Base-by-base conservation (phyloP, 306 rosid genomes). In the Acacia confusa region DNA sequence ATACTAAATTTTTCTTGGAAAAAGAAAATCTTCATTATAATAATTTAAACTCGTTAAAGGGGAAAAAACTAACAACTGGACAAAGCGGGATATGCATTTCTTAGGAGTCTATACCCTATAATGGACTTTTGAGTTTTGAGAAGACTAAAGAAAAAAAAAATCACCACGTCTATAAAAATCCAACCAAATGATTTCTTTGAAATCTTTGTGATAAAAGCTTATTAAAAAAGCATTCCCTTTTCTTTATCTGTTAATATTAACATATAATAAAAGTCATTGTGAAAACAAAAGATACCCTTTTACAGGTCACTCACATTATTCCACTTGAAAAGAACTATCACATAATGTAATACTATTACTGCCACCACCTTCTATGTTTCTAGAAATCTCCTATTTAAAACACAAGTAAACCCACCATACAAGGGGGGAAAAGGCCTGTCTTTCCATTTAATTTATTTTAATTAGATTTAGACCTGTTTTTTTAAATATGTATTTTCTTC, bases 381-480 rank as follows among this genome's bases (percentile, higher is more conserved):
- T 75, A 75, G 84, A 79, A 65, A 57, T 50, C 78, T 60, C 81
- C 70, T 74, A 14, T 78, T 65, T 78, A 66, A 71, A 52, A 52
- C 9, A 52, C 4, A 15, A 48, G 19, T 2, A 14, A 14, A 14
- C 17, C 16, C 4, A 13, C 4, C 4, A 2, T 3, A 48, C 20
- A 48, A 2, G 7, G 9, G 3, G 19, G 4, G 19, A 4, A n/a
- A 52, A 5, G 1, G 12, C 13, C 61, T 20, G 2, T 8, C 9
- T 53, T 53, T 53, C 25, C 12, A 53, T 53, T n/a, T 53, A 53
- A 6, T 53, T 53, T 52, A 52, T 52, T 5, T 48, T 53, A 20
- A 47, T 47, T 47, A 14, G 19, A 15, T 14, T 47, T 15, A 14
- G 15, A 47, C 19, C 53, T 47, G 15, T 1, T 15, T 47, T 47